Evolutionary conservation across 106 monocot genomes (phyloP).

Genomic region (Gastrodia elata): DNA sequence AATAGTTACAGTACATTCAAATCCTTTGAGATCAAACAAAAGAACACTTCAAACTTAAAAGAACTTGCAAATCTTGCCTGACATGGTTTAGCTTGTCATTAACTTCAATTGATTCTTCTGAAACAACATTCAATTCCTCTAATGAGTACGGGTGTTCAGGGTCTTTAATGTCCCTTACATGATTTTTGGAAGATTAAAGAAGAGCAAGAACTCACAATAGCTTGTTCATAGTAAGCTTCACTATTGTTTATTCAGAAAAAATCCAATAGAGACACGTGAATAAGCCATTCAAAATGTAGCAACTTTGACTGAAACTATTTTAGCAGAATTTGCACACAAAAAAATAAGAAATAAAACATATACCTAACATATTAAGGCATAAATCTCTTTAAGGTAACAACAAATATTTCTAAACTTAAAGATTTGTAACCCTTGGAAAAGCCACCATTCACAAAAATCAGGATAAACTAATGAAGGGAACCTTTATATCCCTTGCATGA

Average conservation of each 20-base stretch:
- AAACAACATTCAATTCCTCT: slow-evolving; percentile 89
- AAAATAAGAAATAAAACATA: no score
- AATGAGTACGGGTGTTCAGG: slow-evolving; percentile 92
- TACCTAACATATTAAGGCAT: no score
- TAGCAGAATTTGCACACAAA: no score
- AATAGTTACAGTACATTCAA: not conserved
- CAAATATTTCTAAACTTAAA: no score
- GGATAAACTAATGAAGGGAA: no score
- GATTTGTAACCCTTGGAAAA: no score
- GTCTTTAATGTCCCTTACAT: slow-evolving; percentile 98
- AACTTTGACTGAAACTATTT: no score
- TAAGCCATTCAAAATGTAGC: not conserved
- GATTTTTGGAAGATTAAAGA: slow-evolving; percentile 62
- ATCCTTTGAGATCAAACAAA: not conserved
- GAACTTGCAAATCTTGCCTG: slow-evolving; percentile 32
- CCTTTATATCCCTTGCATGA: no score
- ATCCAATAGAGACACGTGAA: not conserved
- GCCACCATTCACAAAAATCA: no score
- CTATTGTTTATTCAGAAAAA: not conserved
- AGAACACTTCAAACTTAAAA: not conserved
- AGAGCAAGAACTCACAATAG: not conserved
- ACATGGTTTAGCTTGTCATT: slow-evolving; percentile 51
- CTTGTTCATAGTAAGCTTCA: not conserved
- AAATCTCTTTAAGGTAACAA: no score
- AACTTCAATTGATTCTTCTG: slow-evolving; percentile 78